Conservation (phyloP, 2,329 filamentous ascomycete genomes). For the Rosellinia necatrix region DNA sequence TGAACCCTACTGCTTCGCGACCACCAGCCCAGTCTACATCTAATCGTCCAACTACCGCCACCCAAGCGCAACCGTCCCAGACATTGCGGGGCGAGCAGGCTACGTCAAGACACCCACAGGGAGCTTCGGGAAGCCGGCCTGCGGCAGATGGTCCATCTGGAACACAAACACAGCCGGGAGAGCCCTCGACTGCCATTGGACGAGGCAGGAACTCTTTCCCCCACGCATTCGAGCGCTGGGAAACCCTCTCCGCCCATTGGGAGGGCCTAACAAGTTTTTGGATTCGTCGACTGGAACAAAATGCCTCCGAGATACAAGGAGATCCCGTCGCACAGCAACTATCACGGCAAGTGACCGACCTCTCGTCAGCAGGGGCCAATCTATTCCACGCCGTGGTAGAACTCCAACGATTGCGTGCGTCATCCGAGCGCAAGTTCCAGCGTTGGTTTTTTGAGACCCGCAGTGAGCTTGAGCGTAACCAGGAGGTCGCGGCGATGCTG, state of each 20-base stretch:
- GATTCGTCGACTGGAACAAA: conserved; percentile 91
- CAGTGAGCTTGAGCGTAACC: conserved; percentile 81
- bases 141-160: conserved; percentile 41
- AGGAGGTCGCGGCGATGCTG: conserved; percentile 82
- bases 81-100: conserved; percentile 32
- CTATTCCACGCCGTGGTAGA: conserved; percentile 98
- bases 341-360: conserved; percentile 90
- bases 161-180: conserved; percentile 39
- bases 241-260: conserved; percentile 96
- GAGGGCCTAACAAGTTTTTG: conserved; percentile 96
- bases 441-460: conserved; percentile 98
- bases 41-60: conserved; percentile 29
- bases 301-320: conserved; percentile 80
- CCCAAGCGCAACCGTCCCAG: conserved; percentile 34
- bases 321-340: conserved; percentile 87
- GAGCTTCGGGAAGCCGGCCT: conserved; percentile 26
- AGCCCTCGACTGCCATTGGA: conserved; percentile 39
- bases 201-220: conserved; percentile 75
- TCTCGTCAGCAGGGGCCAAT: conserved; percentile 96
- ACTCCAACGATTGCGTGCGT: conserved; percentile 88
- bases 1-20: conserved; percentile 31
- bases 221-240: conserved; percentile 97
- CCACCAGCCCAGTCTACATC: conserved; percentile 29
- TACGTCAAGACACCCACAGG: conserved; percentile 29
- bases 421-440: conserved; percentile 96